phyloP scores from a whole-genome alignment of 768 basidiomycete genomes.

The Lactifluus echinatus region DNA sequence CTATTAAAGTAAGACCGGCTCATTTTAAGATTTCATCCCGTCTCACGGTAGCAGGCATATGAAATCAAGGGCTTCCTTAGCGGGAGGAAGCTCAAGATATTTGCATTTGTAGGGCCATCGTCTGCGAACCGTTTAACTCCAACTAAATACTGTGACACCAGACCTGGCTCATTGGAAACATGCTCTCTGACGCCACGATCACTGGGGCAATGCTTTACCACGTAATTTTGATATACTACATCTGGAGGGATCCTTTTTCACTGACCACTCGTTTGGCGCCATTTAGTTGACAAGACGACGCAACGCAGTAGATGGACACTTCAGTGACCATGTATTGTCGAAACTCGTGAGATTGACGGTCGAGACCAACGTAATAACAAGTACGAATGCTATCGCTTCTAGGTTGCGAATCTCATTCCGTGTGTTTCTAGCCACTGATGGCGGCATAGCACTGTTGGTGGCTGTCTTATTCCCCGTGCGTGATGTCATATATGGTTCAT shows the following conservation, averaged over 20 bases:
- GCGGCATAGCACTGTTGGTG: background rate
- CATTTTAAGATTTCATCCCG: no score
- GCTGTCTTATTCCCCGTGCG: no score
- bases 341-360: slow-evolving; percentile 22
- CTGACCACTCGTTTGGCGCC: no score
- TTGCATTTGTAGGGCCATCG: no score
- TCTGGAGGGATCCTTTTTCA: no score
- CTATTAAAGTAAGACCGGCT: no score
- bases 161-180: background rate
- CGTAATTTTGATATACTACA: background rate
- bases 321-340: slow-evolving; percentile 2
- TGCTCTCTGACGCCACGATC: background rate
- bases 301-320: background rate
- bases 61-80: no score
- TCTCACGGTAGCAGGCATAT: no score
- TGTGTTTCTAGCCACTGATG: background rate
- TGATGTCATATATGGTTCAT: background rate
- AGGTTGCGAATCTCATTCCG: background rate
- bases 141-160: no score
- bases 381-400: background rate
- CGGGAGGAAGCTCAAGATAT: no score
- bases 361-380: slow-evolving; percentile 22
- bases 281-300: background rate
- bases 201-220: slow-evolving; percentile 1
- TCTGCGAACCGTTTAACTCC: no score